These are phyloP conservation scores for Diaporthe ampelina DNA, from an alignment of 2,329 filamentous ascomycete species.

Conservation along the genomic window DNA sequence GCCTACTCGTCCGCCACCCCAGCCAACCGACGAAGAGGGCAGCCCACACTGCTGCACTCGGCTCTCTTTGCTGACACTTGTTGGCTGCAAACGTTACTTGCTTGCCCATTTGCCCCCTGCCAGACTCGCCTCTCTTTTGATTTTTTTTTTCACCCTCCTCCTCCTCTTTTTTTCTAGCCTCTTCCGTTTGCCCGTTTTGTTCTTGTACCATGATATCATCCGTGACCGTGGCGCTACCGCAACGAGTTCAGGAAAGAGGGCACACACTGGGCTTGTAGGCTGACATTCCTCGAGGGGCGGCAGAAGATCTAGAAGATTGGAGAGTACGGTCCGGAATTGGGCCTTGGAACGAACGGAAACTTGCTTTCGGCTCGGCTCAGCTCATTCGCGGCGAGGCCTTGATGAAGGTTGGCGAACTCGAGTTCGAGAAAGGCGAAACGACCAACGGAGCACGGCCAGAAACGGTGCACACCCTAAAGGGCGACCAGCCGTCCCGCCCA, in stretches of 20 bases:
- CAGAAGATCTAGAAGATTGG: conserved; percentile 29
- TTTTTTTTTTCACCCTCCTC: neutral
- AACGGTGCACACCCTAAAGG: conserved; percentile 24
- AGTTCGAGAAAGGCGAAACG: conserved; percentile 14
- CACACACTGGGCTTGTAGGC: conserved; percentile 12
- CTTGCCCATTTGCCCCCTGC: neutral
- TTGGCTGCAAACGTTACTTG: conserved; percentile 25
- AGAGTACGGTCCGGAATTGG: conserved; percentile 17
- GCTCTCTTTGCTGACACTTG: neutral
- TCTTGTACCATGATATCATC: conserved; percentile 24
- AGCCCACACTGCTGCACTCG: neutral
- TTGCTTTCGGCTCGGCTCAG: conserved; percentile 26
- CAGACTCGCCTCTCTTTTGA: conserved; percentile 1
- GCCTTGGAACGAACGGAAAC: conserved; percentile 23
- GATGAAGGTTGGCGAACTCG: conserved; percentile 14
- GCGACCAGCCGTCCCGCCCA: conserved; percentile 17
- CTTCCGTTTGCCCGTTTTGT: conserved; percentile 11
- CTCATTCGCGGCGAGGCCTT: conserved; percentile 26
- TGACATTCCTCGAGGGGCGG: conserved; percentile 31
- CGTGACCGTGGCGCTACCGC: conserved; percentile 8
- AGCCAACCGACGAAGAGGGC: neutral
- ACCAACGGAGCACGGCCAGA: conserved; percentile 8
- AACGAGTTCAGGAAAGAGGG: neutral
- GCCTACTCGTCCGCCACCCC: neutral
- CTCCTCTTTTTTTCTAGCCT: neutral